phyloP scores from a whole-genome alignment of 2,329 filamentous ascomycete genomes.

The Fusarium subglutinans region DNA sequence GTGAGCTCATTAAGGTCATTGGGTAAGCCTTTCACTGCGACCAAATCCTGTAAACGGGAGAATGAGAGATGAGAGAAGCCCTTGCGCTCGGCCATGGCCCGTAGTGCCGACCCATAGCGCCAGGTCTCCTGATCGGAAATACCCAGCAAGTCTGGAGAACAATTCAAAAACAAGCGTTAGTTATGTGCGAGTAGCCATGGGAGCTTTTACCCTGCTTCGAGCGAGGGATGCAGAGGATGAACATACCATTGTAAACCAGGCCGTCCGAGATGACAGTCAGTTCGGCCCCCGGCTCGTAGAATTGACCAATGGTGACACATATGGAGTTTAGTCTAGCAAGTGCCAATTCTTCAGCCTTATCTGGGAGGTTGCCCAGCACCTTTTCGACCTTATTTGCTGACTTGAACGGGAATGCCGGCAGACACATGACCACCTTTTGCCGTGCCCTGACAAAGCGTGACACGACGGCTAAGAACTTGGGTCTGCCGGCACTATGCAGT shows the following conservation, averaged over 20 bases:
- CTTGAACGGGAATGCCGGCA: conserved; percentile 47
- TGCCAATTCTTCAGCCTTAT: conserved; percentile 46
- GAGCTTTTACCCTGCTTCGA: neutral
- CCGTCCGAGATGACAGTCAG: conserved; percentile 61
- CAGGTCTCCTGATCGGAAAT: conserved; percentile 58
- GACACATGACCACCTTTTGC: conserved; percentile 25
- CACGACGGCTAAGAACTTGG: neutral
- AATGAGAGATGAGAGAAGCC: conserved; percentile 55
- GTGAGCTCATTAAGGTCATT: conserved; percentile 54
- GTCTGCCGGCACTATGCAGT: neutral
- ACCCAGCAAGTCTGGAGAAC: conserved; percentile 48
- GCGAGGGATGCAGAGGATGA: neutral
- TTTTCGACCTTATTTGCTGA: conserved; percentile 48
- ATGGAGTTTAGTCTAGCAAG: conserved; percentile 42
- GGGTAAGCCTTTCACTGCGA: conserved; percentile 43
- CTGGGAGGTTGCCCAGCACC: conserved; percentile 43
- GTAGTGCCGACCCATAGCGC: conserved; percentile 58
- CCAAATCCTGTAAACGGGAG: conserved; percentile 56
- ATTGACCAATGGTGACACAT: conserved; percentile 37
- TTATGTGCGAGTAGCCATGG: no score
- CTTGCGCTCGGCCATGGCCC: conserved; percentile 50
- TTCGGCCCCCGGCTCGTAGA: conserved; percentile 43
- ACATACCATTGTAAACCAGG: conserved; percentile 60
- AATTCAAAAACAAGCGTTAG: neutral
- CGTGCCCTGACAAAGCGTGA: neutral